Base-by-base conservation (phyloP, 129 eudicot genomes). In the Mikania micrantha region DNA sequence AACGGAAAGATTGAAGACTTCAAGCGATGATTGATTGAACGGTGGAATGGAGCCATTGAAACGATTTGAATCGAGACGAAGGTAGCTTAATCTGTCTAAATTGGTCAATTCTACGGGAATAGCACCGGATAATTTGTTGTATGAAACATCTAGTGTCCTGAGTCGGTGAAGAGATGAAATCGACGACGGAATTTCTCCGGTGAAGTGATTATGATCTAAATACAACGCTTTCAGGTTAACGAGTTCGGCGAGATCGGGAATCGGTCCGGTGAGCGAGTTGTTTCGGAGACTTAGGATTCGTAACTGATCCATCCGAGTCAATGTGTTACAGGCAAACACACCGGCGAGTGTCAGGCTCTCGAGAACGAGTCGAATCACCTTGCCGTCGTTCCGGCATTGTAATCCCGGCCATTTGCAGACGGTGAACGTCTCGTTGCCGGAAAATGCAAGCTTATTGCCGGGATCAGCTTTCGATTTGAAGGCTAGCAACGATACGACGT, bases 261-360 rank as follows among this genome's bases (percentile, higher is more conserved):
- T 79, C 4, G 95, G 95, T 3, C 98, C 98, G 49, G 80, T 71
- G 77, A 93, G 87, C 2, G 90, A 93, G 95, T 86, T 89, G 81
- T 84, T 84, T 31, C 73, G 83, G 5, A 93, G 72, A 53, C 95
- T 88, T 29, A 93, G 71, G n/a, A 86, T 90, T 7, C 96, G 74
- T 66, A 93, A 75, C 72, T 93, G 85, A 62, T 81, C 81, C 66
- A 93, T 76, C 3, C 45, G 81, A 60, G 84, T 78, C 47, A 94
- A 49, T 0, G 95, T 75, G 64, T 82, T 31, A 5, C 88, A 63
- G 0, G 90, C 64, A 45, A 94, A 84, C 19, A 58, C 35, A 9
- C 98, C 98, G 9, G 78, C 36, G 38, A 93, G 88, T 16, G 74
- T 58, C 0, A 72, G 20, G 24, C 48, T 53, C 62, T 88, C 85